Percentiles rank a stretch among this genome's conserved stretches.
These are phyloP conservation scores for Hypoxylon crocopeplum DNA, from an alignment of 495 filamentous ascomycete genomes.

Conservation along the genomic window DNA sequence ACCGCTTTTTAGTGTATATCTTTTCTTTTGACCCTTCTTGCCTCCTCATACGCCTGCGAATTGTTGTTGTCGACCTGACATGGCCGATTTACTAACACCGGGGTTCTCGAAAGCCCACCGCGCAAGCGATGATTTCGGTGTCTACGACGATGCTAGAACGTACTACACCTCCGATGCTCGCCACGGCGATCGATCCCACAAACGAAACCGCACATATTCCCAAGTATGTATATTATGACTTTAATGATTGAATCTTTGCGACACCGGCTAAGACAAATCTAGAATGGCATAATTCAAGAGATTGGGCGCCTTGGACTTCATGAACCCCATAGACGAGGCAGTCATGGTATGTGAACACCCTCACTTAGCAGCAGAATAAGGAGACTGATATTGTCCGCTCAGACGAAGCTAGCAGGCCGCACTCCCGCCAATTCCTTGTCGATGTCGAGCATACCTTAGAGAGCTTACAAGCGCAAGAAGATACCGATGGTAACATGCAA, in stretches of 20 bases:
- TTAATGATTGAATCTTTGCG: not conserved
- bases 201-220: constrained; percentile 54
- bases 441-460: constrained; percentile 78
- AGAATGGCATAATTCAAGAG: constrained; percentile 54
- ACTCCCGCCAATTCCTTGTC: constrained; percentile 75
- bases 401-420: constrained; percentile 55
- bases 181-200: constrained; percentile 49
- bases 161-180: constrained; percentile 58
- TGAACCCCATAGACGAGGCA: constrained; percentile 55
- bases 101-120: constrained; percentile 22
- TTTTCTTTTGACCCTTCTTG: constrained; percentile 21
- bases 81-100: constrained; percentile 34
- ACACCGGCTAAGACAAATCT: constrained; percentile 30
- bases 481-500: constrained; percentile 89
- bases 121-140: constrained; percentile 44
- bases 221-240: constrained; percentile 43
- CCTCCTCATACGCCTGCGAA: constrained; percentile 11
- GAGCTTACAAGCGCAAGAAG: constrained; percentile 77
- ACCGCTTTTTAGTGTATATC: constrained; percentile 24
- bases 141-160: constrained; percentile 57
- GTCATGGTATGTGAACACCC: constrained; percentile 48
- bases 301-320: constrained; percentile 50
- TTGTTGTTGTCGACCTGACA: constrained; percentile 14
- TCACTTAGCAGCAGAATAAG: not conserved
- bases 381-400: not conserved